Evolutionary conservation across 768 basidiomycete species (phyloP), one percentile per base, ranked within the genome.

Genomic region (Punctularia strigosozonata): DNA sequence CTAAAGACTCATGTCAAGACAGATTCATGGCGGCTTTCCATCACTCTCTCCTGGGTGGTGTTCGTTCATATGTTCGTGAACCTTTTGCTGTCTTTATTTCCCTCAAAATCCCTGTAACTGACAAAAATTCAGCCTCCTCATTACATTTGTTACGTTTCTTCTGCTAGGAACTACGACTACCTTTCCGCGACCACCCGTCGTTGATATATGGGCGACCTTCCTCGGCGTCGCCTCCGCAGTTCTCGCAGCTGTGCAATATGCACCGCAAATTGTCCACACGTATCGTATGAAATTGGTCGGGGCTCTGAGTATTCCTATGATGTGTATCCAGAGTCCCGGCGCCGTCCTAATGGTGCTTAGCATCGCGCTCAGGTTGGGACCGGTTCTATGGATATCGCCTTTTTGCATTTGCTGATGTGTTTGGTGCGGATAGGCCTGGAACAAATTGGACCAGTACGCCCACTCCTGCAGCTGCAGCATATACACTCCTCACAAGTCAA

Each of bases 291-390:
- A 78, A 51, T 71, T 94, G 10, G 91, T 98, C 6, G 94, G 94
- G 3, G 89, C 90, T 0, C 65, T 98, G 13, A 91, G 88, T 51
- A 85, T 99, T 41, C 82, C 84, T 1, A 97, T 89, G 77, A 97
- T 99, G 94, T 61, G 75, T 35, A 86, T 99, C 13, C 94, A 98
- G 59, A 88, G 77, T 10, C 91, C 91, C 3, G 92, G 91, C 3
- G 81, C 85, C 1, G 63, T 86, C 3, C 53, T 87, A n/a, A 92
- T 97, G 80, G 82, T 87, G 5, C 45, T 80, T 4, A 85, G 79
- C 45, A 85, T 90, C 41, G 84, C 80, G 5, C 59, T 86, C 19
- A 63, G 77, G 73, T 79, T 41, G 14, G 65, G 28, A 30, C 49
- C 18, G 43, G 24, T 24, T 32, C 31, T n/a, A 26, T 37, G 15